Percentiles rank a stretch among this genome's conserved stretches.
Conservation (phyloP, 2,329 filamentous ascomycete species). For the Sphaerulina populicola region DNA sequence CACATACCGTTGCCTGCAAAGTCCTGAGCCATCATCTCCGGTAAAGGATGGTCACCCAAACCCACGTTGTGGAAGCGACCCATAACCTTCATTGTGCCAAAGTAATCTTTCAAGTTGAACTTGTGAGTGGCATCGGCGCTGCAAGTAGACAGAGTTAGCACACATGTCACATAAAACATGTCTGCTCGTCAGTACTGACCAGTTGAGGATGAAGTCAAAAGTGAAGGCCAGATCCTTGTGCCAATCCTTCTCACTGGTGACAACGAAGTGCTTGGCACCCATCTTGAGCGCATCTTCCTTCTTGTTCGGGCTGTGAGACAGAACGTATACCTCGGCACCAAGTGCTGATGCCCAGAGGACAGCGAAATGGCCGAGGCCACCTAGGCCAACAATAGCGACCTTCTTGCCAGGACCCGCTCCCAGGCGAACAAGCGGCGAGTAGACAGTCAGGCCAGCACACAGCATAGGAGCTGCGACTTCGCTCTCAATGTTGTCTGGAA, state of each 20-base stretch:
- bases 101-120: slow-evolving; percentile 59
- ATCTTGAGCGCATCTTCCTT: slow-evolving; percentile 53
- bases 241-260: slow-evolving; percentile 52
- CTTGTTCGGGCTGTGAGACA: slow-evolving; percentile 53
- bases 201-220: slow-evolving; percentile 61
- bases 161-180: background rate
- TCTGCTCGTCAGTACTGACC: background rate
- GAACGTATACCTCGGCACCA: slow-evolving; percentile 54
- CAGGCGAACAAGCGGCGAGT: slow-evolving; percentile 67
- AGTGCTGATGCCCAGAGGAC: slow-evolving; percentile 45
- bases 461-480: slow-evolving; percentile 62
- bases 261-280: slow-evolving; percentile 54
- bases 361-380: slow-evolving; percentile 45
- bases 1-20: slow-evolving; percentile 59
- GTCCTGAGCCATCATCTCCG: slow-evolving; percentile 54
- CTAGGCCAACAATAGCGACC: slow-evolving; percentile 23
- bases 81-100: slow-evolving; percentile 72
- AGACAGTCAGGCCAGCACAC: slow-evolving; percentile 75
- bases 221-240: slow-evolving; percentile 48
- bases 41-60: slow-evolving; percentile 66
- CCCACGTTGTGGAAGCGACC: slow-evolving; percentile 73
- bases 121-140: slow-evolving; percentile 60
- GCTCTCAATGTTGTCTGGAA: slow-evolving; percentile 60
- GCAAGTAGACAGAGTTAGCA: slow-evolving; percentile 17
- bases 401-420: slow-evolving; percentile 70